Base-by-base conservation (phyloP, 192 early-diverging fungal genomes). In the Coemansia sp. region DNA sequence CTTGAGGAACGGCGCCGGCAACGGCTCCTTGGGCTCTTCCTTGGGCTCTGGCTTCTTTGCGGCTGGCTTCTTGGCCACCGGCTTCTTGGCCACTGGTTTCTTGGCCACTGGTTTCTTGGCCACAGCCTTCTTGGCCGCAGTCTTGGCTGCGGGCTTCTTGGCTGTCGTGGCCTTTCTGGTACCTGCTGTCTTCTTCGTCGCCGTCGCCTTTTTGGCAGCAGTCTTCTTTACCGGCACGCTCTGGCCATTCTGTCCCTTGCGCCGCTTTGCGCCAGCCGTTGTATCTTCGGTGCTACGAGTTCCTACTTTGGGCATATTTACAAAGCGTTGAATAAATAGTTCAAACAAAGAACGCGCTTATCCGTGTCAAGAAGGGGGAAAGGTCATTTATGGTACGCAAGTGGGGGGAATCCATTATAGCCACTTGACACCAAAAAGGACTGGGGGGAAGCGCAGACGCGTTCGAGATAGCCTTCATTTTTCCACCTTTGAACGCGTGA, bases 1-100 rank as follows among this genome's bases (percentile, higher is more conserved):
- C 53, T 71, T 77, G 55, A 63, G 58, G 68, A 77, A 77, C 10
- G 68, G 59, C 40, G 43, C 30, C 8, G 67, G 58, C 39, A 46
- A n/a, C 3, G 54, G 39, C 32, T 16, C 31, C 0, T n/a, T 20
- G 2, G 51, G 47, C 47, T 48, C 37, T 1, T 11, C 10, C 37
- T 28, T 18, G 1, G 18, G 23, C 6, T 37, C 38, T 15, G 15
- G 21, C 39, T 55, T 42, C 3, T 21, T 12, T 31, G 37, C 40
- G 3, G 34, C 34, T 18, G 39, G 36, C 47, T 42, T 51, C 56
- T 58, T 58, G 21, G 38, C 30, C 6, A n/a, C 36, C 8, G 45
- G 26, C 49, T 38, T 51, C 39, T 51, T 57, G 8, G 21, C 44
- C 6, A 14, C 31, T 11, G 55, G 14, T 14, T 48, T 44, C 42